Percentiles rank a stretch among this genome's conserved stretches.
These are phyloP conservation scores for Cladosporium oxysporum DNA, from an alignment of 2,329 filamentous ascomycete genomes.

Conservation along the genomic window DNA sequence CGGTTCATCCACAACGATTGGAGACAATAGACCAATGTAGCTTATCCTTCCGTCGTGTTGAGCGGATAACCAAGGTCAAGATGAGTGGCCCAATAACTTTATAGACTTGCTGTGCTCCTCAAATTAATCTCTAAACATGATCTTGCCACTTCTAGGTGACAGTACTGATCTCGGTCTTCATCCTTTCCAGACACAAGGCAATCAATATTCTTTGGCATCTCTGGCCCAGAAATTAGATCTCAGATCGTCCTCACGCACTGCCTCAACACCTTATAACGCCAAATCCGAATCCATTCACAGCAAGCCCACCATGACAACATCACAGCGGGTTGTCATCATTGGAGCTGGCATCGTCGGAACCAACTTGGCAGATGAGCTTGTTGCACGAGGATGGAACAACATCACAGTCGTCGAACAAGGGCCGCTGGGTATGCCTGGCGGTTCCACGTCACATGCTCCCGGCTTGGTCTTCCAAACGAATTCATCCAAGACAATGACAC, in stretches of 20 bases:
- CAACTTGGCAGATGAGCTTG: slow-evolving; percentile 65
- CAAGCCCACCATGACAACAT: slow-evolving; percentile 12
- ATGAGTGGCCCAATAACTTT: slow-evolving; percentile 2
- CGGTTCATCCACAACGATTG: slow-evolving; percentile 14
- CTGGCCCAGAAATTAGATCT: slow-evolving; percentile 2
- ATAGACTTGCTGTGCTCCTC: background rate
- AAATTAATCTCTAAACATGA: background rate
- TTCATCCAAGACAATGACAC: slow-evolving; percentile 58
- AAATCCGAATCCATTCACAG: background rate
- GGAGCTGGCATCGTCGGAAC: slow-evolving; percentile 66
- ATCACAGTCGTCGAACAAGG: slow-evolving; percentile 68
- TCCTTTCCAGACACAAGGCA: background rate
- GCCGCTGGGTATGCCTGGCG: slow-evolving; percentile 62
- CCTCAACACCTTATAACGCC: background rate
- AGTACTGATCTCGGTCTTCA: slow-evolving; percentile 13
- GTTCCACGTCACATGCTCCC: slow-evolving; percentile 66
- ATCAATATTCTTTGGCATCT: background rate
- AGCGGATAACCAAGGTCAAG: slow-evolving; percentile 12
- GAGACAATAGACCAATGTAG: slow-evolving; percentile 19
- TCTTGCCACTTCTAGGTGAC: slow-evolving; percentile 8
- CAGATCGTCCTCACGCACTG: background rate
- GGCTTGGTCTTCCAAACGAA: slow-evolving; percentile 67
- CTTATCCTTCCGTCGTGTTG: slow-evolving; percentile 11
- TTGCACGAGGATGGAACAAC: slow-evolving; percentile 62
- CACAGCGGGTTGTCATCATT: slow-evolving; percentile 55